phyloP scores from a whole-genome alignment of 176 grass and related monocot genomes.

The Thinopyrum elongatum region DNA sequence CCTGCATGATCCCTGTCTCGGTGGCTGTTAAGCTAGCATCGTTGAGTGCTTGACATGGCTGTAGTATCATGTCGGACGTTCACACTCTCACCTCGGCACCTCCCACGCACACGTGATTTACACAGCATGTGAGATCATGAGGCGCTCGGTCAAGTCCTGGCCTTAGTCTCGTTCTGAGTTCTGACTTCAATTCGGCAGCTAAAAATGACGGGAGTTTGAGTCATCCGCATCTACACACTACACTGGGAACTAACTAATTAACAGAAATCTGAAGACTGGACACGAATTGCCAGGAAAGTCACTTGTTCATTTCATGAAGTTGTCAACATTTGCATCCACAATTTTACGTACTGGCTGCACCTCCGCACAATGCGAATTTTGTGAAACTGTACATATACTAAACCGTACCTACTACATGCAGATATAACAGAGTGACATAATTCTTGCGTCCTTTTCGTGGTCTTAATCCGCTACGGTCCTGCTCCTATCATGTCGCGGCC shows the following conservation, averaged over 20 bases:
- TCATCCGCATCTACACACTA: slow-evolving; percentile 15
- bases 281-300: not conserved
- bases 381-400: not conserved
- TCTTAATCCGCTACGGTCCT: not conserved
- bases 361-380: not conserved
- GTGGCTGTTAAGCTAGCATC: not conserved
- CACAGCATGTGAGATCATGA: not conserved
- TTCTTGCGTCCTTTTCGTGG: not conserved
- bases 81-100: not conserved
- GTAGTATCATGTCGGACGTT: not conserved
- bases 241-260: not conserved
- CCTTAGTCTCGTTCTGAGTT: not conserved
- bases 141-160: not conserved
- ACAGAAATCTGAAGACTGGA: not conserved
- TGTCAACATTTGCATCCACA: not conserved
- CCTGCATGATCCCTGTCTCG: not conserved
- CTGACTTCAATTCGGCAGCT: not conserved
- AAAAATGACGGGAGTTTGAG: not conserved
- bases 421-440: no score
- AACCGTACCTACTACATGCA: not conserved
- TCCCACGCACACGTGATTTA: not conserved
- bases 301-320: not conserved
- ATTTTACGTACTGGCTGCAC: not conserved
- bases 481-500: not conserved
- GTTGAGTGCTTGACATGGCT: not conserved